Base-by-base conservation (phyloP, 345 rosid species). In the Populus ilicifolia region DNA sequence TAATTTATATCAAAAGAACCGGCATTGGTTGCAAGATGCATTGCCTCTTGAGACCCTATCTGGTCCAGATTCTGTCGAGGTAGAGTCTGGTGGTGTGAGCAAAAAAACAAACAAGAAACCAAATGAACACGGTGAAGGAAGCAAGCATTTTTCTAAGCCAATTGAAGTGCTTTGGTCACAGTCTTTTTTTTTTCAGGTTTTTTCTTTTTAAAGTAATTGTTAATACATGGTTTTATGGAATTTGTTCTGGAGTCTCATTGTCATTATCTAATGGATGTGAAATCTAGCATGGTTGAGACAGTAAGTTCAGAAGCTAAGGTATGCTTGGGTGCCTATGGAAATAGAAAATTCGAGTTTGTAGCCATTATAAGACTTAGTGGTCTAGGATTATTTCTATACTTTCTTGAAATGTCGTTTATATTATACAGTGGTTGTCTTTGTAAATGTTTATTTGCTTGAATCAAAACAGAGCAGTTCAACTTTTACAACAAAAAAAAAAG, bases 181-280 rank as follows among this genome's bases (percentile, higher is more conserved):
- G 76, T 82, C 96, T n/a, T n/a, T n/a, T 56, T 86, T 78, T 79
- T 85, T 86, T 85, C 97, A 96, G 98, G 98, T 93, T 39, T 80
- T 82, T 36, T 62, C 23, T 44, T 67, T 61, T 79, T 70, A 61
- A 30, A 25, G 9, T 67, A 59, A 20, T 38, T 70, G 27, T 20
- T 50, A 6, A 27, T 30, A 25, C 29, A 38, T 50, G 59, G 8
- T 50, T 50, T 50, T 50, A 6, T 46, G 21, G 14, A 70, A 44
- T n/a, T 12, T 69, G 30, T 13, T 41, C 13, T 69, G 6, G 44
- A 14, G 35, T 63, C 17, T 27, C 38, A 8, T 25, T 25, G 8
- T 65, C 68, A 65, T 65, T 30, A 33, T 50, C n/a, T 18, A 50
- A 18, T 50, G n/a, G 56, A 50, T 17, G n/a, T 18, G 56, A 50